Evolutionary conservation across 2,329 filamentous ascomycete species (phyloP), one percentile per base, ranked within the genome.

Genomic region (Aspergillus aculeatinus): DNA sequence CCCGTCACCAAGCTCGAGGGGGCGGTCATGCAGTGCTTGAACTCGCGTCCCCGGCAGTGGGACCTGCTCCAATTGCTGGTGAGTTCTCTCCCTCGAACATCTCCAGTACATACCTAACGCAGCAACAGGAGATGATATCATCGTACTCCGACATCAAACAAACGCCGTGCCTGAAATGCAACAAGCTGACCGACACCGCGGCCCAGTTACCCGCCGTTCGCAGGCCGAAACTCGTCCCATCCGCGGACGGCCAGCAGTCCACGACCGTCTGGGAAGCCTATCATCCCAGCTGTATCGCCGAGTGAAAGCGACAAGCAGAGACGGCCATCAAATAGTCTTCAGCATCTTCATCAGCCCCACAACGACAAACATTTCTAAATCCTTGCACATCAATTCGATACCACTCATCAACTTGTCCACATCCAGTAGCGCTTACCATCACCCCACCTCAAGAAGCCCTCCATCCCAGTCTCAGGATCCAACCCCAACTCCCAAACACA

Each of bases 101-200:
- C 16, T 19, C 3, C 4, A 10, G 39, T 44, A 44, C 9, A 39
- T 16, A 12, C 16, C 51, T 31, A 5, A 53, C 47, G 21, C 10
- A 31, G 12, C 11, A 16, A 11, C 51, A 80, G 78, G 75, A 78
- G 54, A 77, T 78, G 72, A 74, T 79, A 10, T 68, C 73, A 29
- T 76, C 78, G 21, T 80, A 79, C 63, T 63, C 72, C 12, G 71
- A 77, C 58, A 68, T 80, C 60, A 79, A 75, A 50, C 70, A 73
- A 31, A 74, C 70, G 2, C 68, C 73, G 16, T 80, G 78, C 58
- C 60, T 67, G 3, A 77, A 73, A 57, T 80, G 78, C 66, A 65
- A 64, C 47, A 72, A 69, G 19, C 66, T 79, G 58, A 73, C 75
- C 57, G 70, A 79, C 63, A 67, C 65, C 29, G 65, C 69, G n/a